Conservation (phyloP, 306 rosid genomes). For the Lathyrus tuberosus region DNA sequence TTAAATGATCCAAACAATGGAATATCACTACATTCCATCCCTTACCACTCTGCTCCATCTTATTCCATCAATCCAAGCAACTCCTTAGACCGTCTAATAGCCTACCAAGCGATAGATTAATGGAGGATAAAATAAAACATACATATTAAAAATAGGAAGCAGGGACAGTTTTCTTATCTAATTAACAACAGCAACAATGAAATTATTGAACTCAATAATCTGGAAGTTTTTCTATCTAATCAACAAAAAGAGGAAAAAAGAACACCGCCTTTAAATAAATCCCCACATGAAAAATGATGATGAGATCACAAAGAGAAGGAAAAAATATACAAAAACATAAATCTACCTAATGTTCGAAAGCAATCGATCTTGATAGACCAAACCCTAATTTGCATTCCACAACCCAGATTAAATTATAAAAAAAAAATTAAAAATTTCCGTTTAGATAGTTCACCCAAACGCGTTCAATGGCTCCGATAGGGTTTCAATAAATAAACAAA, state of each 20-base stretch:
- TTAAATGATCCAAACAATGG: too few relatives aligned
- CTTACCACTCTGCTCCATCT: too few relatives aligned
- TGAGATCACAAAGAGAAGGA: background rate
- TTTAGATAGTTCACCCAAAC: background rate
- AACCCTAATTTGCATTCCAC: slow-evolving; percentile 43
- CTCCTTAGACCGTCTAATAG: too few relatives aligned
- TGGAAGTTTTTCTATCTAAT: background rate
- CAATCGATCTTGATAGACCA: slow-evolving; percentile 2
- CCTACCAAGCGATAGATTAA: background rate
- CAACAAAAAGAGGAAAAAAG: background rate
- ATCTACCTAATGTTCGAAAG: background rate
- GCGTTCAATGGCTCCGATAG: background rate
- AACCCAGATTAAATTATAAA: background rate
- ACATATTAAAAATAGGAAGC: background rate
- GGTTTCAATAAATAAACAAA: background rate
- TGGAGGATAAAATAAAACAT: slow-evolving; percentile 3
- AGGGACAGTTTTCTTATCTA: background rate
- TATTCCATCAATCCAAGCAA: too few relatives aligned
- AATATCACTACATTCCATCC: too few relatives aligned
- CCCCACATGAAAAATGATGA: background rate
- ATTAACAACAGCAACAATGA: background rate
- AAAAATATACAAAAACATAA: background rate
- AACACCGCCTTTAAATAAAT: background rate
- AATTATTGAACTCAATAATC: too few relatives aligned
- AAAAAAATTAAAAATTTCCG: background rate